phyloP scores from a whole-genome alignment of 345 rosid species.

The Euphorbia pulcherrima region DNA sequence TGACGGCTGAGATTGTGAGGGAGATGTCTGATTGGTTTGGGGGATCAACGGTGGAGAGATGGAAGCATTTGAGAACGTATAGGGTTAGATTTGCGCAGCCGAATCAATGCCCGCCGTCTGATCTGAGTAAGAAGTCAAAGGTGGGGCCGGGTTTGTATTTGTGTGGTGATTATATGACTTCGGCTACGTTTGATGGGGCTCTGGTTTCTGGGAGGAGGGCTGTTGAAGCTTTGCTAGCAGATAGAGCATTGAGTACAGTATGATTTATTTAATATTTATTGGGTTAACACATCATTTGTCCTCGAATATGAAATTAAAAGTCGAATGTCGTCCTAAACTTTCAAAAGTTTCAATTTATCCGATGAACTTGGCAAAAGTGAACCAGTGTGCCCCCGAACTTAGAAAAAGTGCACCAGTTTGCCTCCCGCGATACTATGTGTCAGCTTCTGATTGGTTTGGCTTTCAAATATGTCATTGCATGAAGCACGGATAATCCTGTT shows the following conservation, averaged over 20 bases:
- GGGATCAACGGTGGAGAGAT: constrained; percentile 42
- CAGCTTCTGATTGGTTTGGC: too few relatives aligned
- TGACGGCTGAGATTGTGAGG: constrained; percentile 39
- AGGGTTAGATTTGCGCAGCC: constrained; percentile 74
- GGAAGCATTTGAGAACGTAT: constrained; percentile 77
- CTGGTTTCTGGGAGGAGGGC: constrained; percentile 82
- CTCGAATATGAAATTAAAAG: too few relatives aligned
- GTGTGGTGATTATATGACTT: constrained; percentile 74
- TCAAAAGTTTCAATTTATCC: too few relatives aligned
- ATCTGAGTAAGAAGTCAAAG: constrained; percentile 50
- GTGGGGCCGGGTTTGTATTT: constrained; percentile 44
- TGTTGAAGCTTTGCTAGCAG: constrained; percentile 61
- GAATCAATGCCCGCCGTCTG: constrained; percentile 74
- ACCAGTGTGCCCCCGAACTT: too few relatives aligned
- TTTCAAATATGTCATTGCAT: too few relatives aligned
- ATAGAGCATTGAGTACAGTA: constrained; percentile 9
- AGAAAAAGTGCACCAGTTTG: too few relatives aligned
- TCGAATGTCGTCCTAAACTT: too few relatives aligned
- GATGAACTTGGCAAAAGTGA: too few relatives aligned
- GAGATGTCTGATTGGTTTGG: constrained; percentile 80
- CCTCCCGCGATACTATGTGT: too few relatives aligned
- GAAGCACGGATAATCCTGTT: too few relatives aligned
- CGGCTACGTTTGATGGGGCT: constrained; percentile 91
- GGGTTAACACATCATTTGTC: too few relatives aligned
- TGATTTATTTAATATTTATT: too few relatives aligned